These are phyloP conservation scores for Leccinum solheimii DNA, from an alignment of 1,284 basidiomycete genomes.

Conservation along the genomic window DNA sequence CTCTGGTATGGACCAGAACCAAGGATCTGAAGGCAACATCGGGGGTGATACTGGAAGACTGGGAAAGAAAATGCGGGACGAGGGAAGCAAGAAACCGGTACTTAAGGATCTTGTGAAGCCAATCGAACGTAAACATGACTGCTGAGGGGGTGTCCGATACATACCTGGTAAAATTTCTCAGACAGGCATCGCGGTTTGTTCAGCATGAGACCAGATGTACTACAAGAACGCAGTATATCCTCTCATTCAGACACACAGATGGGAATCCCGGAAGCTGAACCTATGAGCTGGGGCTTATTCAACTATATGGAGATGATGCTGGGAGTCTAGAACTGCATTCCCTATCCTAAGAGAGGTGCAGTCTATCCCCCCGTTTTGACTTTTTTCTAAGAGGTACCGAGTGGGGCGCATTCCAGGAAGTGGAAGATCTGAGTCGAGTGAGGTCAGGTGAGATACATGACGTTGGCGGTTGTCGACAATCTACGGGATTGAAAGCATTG, in stretches of 20 bases:
- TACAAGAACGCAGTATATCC: background rate
- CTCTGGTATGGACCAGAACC: conserved; percentile 43
- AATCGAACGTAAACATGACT: conserved; percentile 1
- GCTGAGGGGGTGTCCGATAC: background rate
- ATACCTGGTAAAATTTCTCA: background rate
- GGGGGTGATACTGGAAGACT: background rate
- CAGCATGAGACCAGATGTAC: background rate
- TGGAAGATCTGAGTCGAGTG: background rate
- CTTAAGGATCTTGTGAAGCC: background rate
- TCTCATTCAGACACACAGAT: background rate
- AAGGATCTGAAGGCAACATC: conserved; percentile 9
- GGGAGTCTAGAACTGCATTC: background rate
- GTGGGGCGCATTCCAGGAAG: background rate
- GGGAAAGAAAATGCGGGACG: background rate
- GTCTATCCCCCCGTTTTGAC: background rate
- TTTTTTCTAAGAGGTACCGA: background rate
- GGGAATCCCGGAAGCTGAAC: conserved; percentile 7
- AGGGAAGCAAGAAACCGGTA: background rate
- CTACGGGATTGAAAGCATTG: too few species aligned
- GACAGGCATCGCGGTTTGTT: background rate
- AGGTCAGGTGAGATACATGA: too few species aligned
- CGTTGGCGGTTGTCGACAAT: too few species aligned
- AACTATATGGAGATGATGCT: background rate
- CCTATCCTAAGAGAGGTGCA: background rate
- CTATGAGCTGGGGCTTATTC: background rate